These are phyloP conservation scores for Leptographium radiaticola DNA, from an alignment of 2,329 filamentous ascomycete genomes.

Conservation along the genomic window DNA sequence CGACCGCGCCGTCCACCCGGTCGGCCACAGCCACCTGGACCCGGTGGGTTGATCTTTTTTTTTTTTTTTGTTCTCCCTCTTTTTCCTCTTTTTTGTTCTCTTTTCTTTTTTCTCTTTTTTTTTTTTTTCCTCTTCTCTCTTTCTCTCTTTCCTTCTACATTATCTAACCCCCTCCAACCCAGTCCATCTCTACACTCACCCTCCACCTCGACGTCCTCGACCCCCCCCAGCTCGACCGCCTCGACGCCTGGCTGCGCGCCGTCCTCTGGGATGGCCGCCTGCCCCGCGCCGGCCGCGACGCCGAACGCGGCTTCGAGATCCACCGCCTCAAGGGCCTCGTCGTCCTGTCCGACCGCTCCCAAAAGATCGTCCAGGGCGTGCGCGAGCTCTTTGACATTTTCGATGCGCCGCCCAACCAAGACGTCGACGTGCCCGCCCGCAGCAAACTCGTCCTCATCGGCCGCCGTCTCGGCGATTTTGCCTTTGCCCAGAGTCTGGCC, in stretches of 20 bases:
- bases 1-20: constrained; percentile 57
- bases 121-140: neutral
- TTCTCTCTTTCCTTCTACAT: neutral
- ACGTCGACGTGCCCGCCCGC: constrained; percentile 14
- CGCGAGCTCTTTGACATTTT: constrained; percentile 87
- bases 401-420: constrained; percentile 8
- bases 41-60: constrained; percentile 41
- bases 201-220: constrained; percentile 52
- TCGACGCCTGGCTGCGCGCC: constrained; percentile 74
- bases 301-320: constrained; percentile 51
- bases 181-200: constrained; percentile 77
- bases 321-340: constrained; percentile 80
- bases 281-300: constrained; percentile 22
- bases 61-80: neutral
- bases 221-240: constrained; percentile 39
- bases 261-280: constrained; percentile 70
- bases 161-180: constrained; percentile 1
- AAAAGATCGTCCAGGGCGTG: constrained; percentile 80
- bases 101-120: neutral
- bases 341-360: constrained; percentile 45
- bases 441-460: constrained; percentile 55
- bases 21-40: constrained; percentile 70
- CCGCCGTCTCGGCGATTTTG: constrained; percentile 34
- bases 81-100: neutral
- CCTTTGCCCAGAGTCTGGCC: constrained; percentile 33